phyloP scores from a whole-genome alignment of 2,329 filamentous ascomycete genomes.

The Gyromitra esculenta region DNA sequence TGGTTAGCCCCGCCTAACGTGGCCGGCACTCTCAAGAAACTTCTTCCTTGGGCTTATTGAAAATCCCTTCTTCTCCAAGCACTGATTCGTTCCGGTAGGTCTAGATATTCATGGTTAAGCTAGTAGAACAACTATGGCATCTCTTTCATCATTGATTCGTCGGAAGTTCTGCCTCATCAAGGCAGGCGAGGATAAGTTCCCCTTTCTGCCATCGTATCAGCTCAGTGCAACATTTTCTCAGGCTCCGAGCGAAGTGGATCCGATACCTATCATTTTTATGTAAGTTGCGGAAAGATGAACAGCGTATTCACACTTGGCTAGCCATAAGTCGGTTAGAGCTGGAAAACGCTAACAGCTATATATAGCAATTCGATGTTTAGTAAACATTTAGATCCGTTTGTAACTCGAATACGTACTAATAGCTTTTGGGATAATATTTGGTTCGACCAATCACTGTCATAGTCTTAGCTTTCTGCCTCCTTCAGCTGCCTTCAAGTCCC shows the following conservation, averaged over 20 bases:
- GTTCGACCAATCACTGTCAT: background rate
- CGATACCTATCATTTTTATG: conserved; percentile 17
- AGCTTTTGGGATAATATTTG: background rate
- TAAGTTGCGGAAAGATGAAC: conserved; percentile 15
- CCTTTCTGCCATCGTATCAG: conserved; percentile 3
- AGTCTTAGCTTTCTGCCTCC: background rate
- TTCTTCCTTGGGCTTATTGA: background rate
- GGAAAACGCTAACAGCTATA: conserved; percentile 31
- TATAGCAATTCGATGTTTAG: conserved; percentile 43
- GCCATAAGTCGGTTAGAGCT: conserved; percentile 14
- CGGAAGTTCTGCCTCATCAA: background rate
- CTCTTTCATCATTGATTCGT: conserved; percentile 2
- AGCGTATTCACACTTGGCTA: conserved; percentile 28
- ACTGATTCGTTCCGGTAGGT: conserved; percentile 4
- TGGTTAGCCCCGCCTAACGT: background rate
- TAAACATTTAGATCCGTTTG: conserved; percentile 25
- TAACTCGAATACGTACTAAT: conserved; percentile 23
- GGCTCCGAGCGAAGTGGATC: conserved; percentile 1
- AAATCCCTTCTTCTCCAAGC: background rate
- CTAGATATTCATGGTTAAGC: background rate
- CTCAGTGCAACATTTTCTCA: conserved; percentile 1
- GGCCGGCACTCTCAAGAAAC: background rate
- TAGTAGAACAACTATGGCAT: conserved; percentile 6
- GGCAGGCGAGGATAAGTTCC: conserved; percentile 8
- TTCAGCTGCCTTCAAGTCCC: background rate